A percentile compares a stretch with the other conserved stretches of the same genome.
Conservation (phyloP, 73 alveolate genomes). For the Paramecium octaurelia region DNA sequence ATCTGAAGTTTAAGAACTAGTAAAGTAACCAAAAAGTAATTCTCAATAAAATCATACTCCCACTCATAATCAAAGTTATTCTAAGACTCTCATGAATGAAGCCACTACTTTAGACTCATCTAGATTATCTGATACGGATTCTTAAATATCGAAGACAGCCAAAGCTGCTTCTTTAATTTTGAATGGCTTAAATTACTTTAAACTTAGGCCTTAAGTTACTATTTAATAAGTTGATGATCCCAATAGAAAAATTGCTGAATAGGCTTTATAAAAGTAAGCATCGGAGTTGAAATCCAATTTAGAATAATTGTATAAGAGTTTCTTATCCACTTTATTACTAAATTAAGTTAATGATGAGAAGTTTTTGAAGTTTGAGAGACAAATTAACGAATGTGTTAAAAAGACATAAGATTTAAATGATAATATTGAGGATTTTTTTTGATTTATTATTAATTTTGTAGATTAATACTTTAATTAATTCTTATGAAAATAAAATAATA, state of each 20-base stretch:
- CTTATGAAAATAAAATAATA: not conserved
- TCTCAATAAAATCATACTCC: not conserved
- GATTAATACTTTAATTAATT: not conserved
- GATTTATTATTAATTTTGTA: not conserved
- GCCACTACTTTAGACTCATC: not conserved
- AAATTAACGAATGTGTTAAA: conserved; percentile 18
- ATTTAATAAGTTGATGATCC: not conserved
- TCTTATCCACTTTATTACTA: not conserved
- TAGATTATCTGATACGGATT: not conserved
- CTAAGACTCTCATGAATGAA: not conserved
- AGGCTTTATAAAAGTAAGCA: conserved; percentile 7
- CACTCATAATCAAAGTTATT: not conserved
- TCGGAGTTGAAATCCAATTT: not conserved
- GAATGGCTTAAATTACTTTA: not conserved
- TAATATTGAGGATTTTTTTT: conserved; percentile 2
- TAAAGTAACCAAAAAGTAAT: not conserved
- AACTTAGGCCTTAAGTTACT: not conserved
- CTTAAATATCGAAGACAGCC: not conserved
- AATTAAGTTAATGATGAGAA: not conserved
- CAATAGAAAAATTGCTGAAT: not conserved
- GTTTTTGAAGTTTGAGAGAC: not conserved
- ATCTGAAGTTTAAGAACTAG: not conserved
- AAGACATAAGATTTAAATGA: conserved; percentile 10
- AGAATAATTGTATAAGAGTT: not conserved
- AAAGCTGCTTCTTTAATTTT: not conserved